A percentile compares a stretch with the other conserved stretches of the same genome.
These are phyloP conservation scores for Cordyceps farinosa DNA, from an alignment of 2,329 filamentous ascomycete genomes.

Conservation along the genomic window DNA sequence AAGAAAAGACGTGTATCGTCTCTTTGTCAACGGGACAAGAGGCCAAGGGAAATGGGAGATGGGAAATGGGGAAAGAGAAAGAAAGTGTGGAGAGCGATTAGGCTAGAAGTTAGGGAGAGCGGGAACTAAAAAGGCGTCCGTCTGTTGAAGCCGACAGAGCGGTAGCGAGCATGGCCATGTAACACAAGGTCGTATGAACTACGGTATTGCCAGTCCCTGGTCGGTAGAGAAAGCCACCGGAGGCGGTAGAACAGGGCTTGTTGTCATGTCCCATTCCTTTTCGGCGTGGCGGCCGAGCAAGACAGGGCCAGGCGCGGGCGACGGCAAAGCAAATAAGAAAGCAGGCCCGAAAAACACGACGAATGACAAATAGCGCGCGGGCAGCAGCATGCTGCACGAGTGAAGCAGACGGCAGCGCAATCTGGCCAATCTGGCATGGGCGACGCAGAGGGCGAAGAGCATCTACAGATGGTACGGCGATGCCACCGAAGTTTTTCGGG, in stretches of 20 bases:
- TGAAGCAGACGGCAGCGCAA: no score
- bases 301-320: slow-evolving; percentile 6
- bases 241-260: background rate
- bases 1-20: background rate
- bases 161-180: background rate
- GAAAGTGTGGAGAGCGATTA: slow-evolving; percentile 10
- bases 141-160: slow-evolving; percentile 8
- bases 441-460: background rate
- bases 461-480: background rate
- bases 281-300: slow-evolving; percentile 15
- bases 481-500: slow-evolving; percentile 2
- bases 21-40: slow-evolving; percentile 3
- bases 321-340: background rate
- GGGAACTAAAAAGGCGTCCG: slow-evolving; percentile 18
- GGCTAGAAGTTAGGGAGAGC: slow-evolving; percentile 3
- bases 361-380: background rate
- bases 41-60: slow-evolving; percentile 9
- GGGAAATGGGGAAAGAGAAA: slow-evolving; percentile 17
- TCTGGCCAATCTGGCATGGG: no score
- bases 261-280: slow-evolving; percentile 11
- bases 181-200: background rate
- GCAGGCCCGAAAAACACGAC: background rate
- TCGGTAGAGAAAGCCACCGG: background rate
- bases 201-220: no score
- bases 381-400: background rate